phyloP scores from a whole-genome alignment of 2,329 filamentous ascomycete genomes.

The Daldinia sp. region DNA sequence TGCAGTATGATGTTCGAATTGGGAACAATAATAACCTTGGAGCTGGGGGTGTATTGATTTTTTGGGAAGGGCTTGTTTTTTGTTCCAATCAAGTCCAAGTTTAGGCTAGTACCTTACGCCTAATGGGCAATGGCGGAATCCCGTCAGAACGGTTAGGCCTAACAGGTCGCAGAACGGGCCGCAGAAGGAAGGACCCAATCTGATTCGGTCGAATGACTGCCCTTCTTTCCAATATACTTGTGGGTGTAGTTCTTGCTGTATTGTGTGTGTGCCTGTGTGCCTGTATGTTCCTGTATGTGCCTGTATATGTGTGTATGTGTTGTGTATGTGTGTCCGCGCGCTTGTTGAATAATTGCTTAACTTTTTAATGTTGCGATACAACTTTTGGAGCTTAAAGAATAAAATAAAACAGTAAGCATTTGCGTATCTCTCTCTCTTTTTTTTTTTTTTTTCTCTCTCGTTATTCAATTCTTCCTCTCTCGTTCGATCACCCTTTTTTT shows the following conservation, averaged over 20 bases:
- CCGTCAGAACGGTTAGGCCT: slow-evolving; percentile 50
- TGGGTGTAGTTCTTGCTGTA: slow-evolving; percentile 1
- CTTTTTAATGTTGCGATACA: background rate
- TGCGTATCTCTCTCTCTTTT: background rate
- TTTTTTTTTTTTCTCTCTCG: background rate
- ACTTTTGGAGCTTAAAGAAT: slow-evolving; percentile 3
- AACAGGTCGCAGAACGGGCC: slow-evolving; percentile 53
- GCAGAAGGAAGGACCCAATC: slow-evolving; percentile 50
- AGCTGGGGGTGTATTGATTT: slow-evolving; percentile 32
- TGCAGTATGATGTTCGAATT: slow-evolving; percentile 32
- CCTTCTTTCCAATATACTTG: slow-evolving; percentile 17
- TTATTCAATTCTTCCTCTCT: background rate
- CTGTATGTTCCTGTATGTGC: background rate
- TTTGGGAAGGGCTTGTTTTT: slow-evolving; percentile 42
- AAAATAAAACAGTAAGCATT: slow-evolving; percentile 5
- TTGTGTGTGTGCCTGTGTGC: background rate
- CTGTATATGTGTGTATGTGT: too few relatives aligned
- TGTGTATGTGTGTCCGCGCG: background rate
- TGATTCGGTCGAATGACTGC: slow-evolving; percentile 46
- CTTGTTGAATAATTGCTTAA: background rate
- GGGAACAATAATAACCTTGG: slow-evolving; percentile 36
- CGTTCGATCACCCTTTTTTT: background rate
- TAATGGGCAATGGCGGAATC: slow-evolving; percentile 48
- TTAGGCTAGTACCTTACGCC: slow-evolving; percentile 45
- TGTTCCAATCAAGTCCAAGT: slow-evolving; percentile 49